Base-by-base conservation (phyloP, 768 basidiomycete species). In the Leccinum olivaceopallidum region DNA sequence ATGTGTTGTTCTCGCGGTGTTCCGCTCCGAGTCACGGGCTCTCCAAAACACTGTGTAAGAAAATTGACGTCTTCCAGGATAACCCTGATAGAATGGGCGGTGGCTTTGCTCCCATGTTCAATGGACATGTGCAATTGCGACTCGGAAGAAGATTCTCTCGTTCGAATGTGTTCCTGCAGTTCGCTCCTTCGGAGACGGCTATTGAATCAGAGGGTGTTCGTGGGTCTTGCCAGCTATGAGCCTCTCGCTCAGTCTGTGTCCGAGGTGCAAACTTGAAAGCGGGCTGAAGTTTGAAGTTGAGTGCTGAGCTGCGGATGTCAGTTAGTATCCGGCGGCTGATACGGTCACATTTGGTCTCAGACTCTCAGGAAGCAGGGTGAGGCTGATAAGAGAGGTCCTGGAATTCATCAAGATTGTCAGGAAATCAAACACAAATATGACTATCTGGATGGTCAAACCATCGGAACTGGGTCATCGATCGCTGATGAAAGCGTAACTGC, bases 191-290 rank as follows among this genome's bases (percentile, higher is more conserved):
- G 67, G 4, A 42, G 20, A 39, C 26, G 57, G 8, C 30, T 2
- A 47, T 56, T n/a, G 47, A n/a, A 58, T 57, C 65, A 3, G 63
- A 65, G 5, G 55, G 68, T 14, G 57, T 60, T 42, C 53, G 60
- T 6, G 49, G n/a, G 42, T 55, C 53, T 24, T 62, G 69, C 28
- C 71, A 55, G 44, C 71, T 72, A 30, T 30, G 30, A 30, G 30
- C 30, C 30, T 30, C 30, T 30, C 73, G n/a, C 73, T 75, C 51
- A 81, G 67, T 57, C 77, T 80, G 8, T 78, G 78, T 28, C 76
- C 72, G n/a, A 79, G 75, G 9, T 69, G 71, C 8, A 9, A 30
- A 30, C 30, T 30, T 30, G 73, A 68, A 14, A 81, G 69, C 0
- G 77, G 78, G 57, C 30, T 30, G 78, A 79, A 32, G 24, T 67